Evolutionary conservation across 1,139 yeast species (phyloP), one percentile per base, ranked within the genome.

Genomic region (Taphrina communis): DNA sequence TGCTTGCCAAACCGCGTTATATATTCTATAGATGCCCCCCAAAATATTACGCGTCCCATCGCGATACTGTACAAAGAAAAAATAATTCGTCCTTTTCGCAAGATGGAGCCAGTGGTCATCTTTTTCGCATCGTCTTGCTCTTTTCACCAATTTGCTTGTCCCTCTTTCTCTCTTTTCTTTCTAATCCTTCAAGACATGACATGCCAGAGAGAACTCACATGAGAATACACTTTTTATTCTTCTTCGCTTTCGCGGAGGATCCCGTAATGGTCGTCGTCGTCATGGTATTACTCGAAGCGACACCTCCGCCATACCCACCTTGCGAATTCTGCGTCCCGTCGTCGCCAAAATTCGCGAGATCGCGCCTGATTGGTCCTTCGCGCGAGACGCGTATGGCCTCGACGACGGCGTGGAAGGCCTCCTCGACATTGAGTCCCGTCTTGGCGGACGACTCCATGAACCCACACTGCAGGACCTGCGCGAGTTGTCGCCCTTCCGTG

Each of bases 371-470:
- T 25, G 31, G 31, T 25, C 31, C 31, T 31, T 51, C 66, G 7
- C 66, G 42, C 9, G 17, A 5, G 36, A 19, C n/a, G 8, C 63
- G 55, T 5, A 70, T 56, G 12, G 63, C 36, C 58, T 60, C 69
- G 35, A 94, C 97, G 63, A 94, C 88, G 74, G 90, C 95, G 72
- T 90, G 82, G 76, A 94, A 94, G 1, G 97, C 96, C 75, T 89
- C 94, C 75, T 89, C 96, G 61, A 93, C 96, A 76, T 94, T 93
- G 70, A 92, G 87, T 77, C 90, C 89, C 74, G 89, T 86, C 84
- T 92, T 89, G 52, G 99, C 98, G 73, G 96, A 88, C 6, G 97
- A 90, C 80, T 94, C 98, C 78, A 90, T 69, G 61, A 68, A 72
- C 11, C 88, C 77, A 76, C 88, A 84, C 12, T 95, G 95, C 92